Percentiles rank a stretch among this genome's conserved stretches.
Conservation (phyloP, 768 basidiomycete genomes). For the Rhodotorula taiwanensis region DNA sequence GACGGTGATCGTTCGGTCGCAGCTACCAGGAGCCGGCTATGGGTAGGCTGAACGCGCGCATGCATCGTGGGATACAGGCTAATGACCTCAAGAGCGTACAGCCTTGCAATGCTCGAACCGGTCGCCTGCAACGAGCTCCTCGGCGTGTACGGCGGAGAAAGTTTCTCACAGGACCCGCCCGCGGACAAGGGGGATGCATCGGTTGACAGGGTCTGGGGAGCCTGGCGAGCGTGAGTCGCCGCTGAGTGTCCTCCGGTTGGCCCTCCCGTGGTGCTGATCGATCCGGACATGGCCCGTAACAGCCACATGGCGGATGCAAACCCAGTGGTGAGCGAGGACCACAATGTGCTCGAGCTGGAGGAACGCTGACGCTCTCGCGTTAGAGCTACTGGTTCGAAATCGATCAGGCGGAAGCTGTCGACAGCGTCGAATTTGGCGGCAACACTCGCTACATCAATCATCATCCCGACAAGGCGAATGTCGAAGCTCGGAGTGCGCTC, state of each 20-base stretch:
- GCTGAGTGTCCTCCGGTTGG: too few species aligned
- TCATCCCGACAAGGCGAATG: background rate
- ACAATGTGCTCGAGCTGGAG: too few species aligned
- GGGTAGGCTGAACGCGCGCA: background rate
- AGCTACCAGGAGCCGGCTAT: background rate
- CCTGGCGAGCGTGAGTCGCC: background rate
- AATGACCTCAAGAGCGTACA: background rate
- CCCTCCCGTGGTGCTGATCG: too few species aligned
- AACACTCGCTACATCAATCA: slow-evolving; percentile 10
- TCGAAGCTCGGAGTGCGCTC: background rate
- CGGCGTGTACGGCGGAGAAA: slow-evolving; percentile 1
- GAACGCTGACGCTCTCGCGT: background rate
- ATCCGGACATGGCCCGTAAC: too few species aligned
- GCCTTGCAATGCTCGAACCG: background rate
- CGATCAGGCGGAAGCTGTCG: background rate
- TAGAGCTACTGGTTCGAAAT: slow-evolving; percentile 7
- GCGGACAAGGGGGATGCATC: too few species aligned
- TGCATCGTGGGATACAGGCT: background rate
- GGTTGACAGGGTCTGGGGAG: background rate
- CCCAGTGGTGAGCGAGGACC: too few species aligned
- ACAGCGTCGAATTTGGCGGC: background rate
- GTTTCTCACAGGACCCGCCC: background rate
- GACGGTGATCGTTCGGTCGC: background rate
- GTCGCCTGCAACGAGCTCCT: background rate
- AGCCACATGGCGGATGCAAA: too few species aligned